Base-by-base conservation (phyloP, 768 basidiomycete genomes). In the Coprinopsis sp. region DNA sequence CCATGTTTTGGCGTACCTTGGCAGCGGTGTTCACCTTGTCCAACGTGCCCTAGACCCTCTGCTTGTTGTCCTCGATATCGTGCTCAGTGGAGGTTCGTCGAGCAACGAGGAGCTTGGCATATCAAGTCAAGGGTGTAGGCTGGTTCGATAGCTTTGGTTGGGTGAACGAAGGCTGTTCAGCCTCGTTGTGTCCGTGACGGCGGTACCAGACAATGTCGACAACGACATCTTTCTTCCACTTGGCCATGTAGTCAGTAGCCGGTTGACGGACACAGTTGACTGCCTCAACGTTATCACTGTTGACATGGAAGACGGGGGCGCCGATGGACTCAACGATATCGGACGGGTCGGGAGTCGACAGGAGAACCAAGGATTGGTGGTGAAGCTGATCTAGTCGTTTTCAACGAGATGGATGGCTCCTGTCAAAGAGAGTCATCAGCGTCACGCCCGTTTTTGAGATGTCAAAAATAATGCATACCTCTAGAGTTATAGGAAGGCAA, bases 371-470 rank as follows among this genome's bases (percentile, higher is more conserved):
- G 96, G 96, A 61, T 98, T 94, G 27, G 96, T 99, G 41, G 96
- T 99, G 74, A 99, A 99, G 49, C 95, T 95, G 50, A 98, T 95
- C 64, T 98, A 95, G 69, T 98, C 98, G 76, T 98, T 98, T 55
- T 98, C 92, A 56, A 98, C 95, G 47, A 99, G 73, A 63, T 99
- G 96, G 56, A 99, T 91, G 38, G 96, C 98, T n/a, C n/a, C n/a
- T n/a, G n/a, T n/a, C n/a, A n/a, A n/a, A n/a, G n/a, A n/a, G n/a
- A n/a, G n/a, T n/a, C n/a, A n/a, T n/a, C n/a, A n/a, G n/a, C n/a
- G n/a, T n/a, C n/a, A n/a, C n/a, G n/a, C n/a, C n/a, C n/a, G n/a
- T n/a, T n/a, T n/a, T n/a, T n/a, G n/a, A n/a, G n/a, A n/a, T n/a
- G n/a, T n/a, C n/a, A n/a, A n/a, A n/a, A n/a, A n/a, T n/a, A n/a